phyloP scores from a whole-genome alignment of 805 yeast species.

The Wickerhamomyces alni region DNA sequence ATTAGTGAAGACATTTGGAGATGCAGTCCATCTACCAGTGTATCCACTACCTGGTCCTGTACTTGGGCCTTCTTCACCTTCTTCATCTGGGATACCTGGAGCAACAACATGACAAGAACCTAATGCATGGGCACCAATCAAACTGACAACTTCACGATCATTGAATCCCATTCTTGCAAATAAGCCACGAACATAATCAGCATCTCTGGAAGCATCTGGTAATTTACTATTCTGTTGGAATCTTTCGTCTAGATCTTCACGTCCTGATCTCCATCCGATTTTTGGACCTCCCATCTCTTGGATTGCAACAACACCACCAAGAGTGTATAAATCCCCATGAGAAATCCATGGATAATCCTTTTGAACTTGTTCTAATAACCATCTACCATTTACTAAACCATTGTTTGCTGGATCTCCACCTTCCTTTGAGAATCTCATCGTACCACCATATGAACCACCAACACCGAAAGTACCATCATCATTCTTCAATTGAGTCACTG shows the following conservation, averaged over 20 bases:
- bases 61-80: conserved; percentile 11
- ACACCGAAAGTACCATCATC: conserved; percentile 16
- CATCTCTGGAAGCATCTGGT: conserved; percentile 66
- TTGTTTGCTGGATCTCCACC: conserved; percentile 46
- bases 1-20: conserved; percentile 69
- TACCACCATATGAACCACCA: conserved; percentile 72
- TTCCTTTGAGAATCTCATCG: conserved; percentile 51
- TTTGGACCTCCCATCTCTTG: conserved; percentile 78
- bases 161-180: conserved; percentile 62
- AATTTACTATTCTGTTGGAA: conserved; percentile 61
- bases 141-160: conserved; percentile 67
- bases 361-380: conserved; percentile 49
- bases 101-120: conserved; percentile 65
- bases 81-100: conserved; percentile 17
- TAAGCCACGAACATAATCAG: conserved; percentile 56
- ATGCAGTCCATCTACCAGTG: conserved; percentile 89
- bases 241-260: conserved; percentile 50
- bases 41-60: conserved; percentile 54
- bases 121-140: conserved; percentile 71
- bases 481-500: conserved; percentile 15
- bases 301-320: conserved; percentile 73
- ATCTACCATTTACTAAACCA: conserved; percentile 45
- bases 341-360: conserved; percentile 62
- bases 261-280: conserved; percentile 78
- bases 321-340: conserved; percentile 74